These are phyloP conservation scores for Eucalyptus sp. DNA, from an alignment of 345 rosid species.

Conservation along the genomic window DNA sequence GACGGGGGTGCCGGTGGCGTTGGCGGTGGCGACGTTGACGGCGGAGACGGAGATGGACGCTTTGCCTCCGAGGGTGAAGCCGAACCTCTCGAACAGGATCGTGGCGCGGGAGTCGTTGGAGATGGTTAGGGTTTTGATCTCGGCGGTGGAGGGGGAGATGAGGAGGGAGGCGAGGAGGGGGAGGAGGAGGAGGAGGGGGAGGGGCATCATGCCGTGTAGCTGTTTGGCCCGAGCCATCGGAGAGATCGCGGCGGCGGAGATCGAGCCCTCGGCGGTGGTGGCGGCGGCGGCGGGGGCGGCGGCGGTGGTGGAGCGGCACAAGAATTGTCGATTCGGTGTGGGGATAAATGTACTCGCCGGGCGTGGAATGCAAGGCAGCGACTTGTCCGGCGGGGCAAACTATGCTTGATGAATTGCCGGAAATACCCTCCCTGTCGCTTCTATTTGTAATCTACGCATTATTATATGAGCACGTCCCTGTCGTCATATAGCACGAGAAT, in stretches of 20 bases:
- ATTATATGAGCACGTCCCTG: background rate
- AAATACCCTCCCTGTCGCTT: background rate
- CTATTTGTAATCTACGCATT: background rate
- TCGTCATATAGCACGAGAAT: background rate
- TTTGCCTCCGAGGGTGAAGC: constrained; percentile 79
- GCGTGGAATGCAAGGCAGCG: background rate
- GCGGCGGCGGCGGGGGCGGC: background rate
- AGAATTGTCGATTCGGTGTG: background rate
- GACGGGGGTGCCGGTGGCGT: constrained; percentile 25
- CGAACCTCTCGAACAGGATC: constrained; percentile 96
- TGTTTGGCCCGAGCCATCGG: background rate
- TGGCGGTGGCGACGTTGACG: constrained; percentile 36
- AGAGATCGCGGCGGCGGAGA: constrained; percentile 36
- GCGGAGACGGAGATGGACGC: constrained; percentile 50
- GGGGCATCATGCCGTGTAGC: background rate
- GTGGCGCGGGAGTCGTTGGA: constrained; percentile 64
- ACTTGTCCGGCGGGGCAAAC: background rate
- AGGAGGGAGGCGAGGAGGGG: constrained; percentile 11
- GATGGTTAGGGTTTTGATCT: constrained; percentile 61
- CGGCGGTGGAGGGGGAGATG: constrained; percentile 29
- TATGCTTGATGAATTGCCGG: background rate
- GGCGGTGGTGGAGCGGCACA: background rate
- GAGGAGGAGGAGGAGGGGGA: background rate
- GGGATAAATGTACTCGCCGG: background rate
- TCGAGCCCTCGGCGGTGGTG: background rate